Base-by-base conservation (phyloP, 1,284 basidiomycete genomes). In the Neolentinus lepideus region DNA sequence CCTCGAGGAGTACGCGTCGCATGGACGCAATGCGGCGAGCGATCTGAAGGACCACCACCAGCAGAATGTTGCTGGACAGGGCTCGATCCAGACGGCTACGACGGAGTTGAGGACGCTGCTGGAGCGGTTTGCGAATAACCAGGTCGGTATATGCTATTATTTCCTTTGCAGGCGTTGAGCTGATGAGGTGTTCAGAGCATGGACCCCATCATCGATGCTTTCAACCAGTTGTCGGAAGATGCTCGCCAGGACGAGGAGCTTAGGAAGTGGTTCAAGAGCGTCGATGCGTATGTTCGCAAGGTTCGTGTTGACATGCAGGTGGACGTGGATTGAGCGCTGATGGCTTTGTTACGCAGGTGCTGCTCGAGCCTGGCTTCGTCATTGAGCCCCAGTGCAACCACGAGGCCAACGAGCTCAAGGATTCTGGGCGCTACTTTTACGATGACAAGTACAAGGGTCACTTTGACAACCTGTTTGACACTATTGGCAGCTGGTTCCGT, bases 281-380 rank as follows among this genome's bases (percentile, higher is more conserved):
- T 93, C 56, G 79, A 89, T 66, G 66, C 72, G 0, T 94, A 85
- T 68, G 64, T 84, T 21, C 85, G 85, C 66, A 84, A 80, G 70
- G 84, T 85, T 9, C 24, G 43, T 46, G 35, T 11, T 38, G 35
- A 38, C 12, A 38, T 38, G 11, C 19, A 11, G 35, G 35, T 38
- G 11, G 12, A 11, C 19, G 19, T 38, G 16, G 4, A 16, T 11
- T 22, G 38, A 47, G 14, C 16, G 53, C 24, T 43, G 43, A 35
- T 43, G 35, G 27, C 3, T 45, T 27, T 61, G 62, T 8, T n/a
- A n/a, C n/a, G n/a, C 62, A 85, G 79, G 74, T 86, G 25, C 77
- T 98, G 9, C 80, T 96, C 58, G 90, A 96, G 66, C 82, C 92
- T 0, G 95, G 95, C 27, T 99, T 85, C 67, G 82, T 98, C 55